Evolutionary conservation across 352 stramenopile species (phyloP).

Genomic region (Globisporangium nodosum): DNA sequence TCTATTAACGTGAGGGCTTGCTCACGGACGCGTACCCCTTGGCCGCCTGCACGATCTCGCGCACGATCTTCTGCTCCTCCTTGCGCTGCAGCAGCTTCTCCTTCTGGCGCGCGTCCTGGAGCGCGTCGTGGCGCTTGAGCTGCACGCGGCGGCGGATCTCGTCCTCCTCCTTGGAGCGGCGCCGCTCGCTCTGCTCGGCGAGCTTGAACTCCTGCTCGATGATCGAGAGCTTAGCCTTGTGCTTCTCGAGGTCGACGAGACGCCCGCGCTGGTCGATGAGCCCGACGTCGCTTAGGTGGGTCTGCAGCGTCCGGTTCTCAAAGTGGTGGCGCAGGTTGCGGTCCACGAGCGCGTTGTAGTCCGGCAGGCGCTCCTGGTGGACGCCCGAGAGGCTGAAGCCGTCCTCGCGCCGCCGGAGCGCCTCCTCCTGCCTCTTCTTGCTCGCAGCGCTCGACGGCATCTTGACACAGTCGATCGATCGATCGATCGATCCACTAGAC

Average conservation of each 20-base stretch:
- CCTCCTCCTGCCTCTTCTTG: slow-evolving; percentile 40
- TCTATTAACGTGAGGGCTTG: slow-evolving; percentile 13
- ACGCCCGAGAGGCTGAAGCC: slow-evolving; percentile 55
- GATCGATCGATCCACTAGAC: too few relatives aligned
- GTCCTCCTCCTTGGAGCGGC: slow-evolving; percentile 75
- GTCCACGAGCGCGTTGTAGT: slow-evolving; percentile 89
- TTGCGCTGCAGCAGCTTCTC: slow-evolving; percentile 87
- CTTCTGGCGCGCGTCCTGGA: slow-evolving; percentile 71
- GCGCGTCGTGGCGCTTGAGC: slow-evolving; percentile 79
- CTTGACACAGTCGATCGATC: too few relatives aligned
- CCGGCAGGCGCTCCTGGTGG: slow-evolving; percentile 60
- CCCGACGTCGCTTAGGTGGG: slow-evolving; percentile 70
- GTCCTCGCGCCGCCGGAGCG: slow-evolving; percentile 44
- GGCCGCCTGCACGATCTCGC: slow-evolving; percentile 79
- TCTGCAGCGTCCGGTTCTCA: slow-evolving; percentile 71
- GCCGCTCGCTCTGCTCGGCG: slow-evolving; percentile 73
- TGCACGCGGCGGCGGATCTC: slow-evolving; percentile 86
- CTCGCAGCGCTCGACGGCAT: background rate
- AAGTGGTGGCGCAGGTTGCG: slow-evolving; percentile 89
- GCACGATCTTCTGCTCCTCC: slow-evolving; percentile 83
- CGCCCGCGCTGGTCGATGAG: slow-evolving; percentile 85
- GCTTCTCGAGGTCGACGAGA: slow-evolving; percentile 86
- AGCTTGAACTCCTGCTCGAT: slow-evolving; percentile 91
- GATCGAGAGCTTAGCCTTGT: slow-evolving; percentile 88
- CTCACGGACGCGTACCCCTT: slow-evolving; percentile 51